These are phyloP conservation scores for Sarcodon sp. DNA, from an alignment of 768 basidiomycete genomes.

Conservation along the genomic window DNA sequence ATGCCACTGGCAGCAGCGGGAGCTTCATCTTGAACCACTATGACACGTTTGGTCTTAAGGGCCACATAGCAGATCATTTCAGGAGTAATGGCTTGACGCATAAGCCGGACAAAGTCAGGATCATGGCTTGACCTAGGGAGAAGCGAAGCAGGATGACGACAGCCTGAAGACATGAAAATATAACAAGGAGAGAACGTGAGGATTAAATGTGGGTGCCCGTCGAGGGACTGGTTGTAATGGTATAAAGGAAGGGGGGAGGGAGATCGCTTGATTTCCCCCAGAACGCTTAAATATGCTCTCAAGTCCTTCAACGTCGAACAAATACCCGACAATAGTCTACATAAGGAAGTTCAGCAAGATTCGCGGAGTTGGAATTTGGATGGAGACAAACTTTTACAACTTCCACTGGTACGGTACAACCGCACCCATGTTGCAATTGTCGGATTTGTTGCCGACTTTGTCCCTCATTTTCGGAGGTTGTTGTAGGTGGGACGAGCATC, in stretches of 20 bases:
- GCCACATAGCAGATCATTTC: conserved; percentile 87
- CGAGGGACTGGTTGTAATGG: background rate
- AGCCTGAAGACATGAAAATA: conserved; percentile 20
- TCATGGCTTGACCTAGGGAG: conserved; percentile 66
- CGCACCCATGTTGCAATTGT: background rate
- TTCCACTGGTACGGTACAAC: background rate
- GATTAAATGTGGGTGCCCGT: background rate
- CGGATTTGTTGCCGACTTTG: conserved; percentile 52
- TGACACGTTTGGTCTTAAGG: conserved; percentile 43
- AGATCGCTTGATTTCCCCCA: background rate
- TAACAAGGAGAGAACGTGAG: background rate
- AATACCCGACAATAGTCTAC: background rate
- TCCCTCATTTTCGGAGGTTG: conserved; percentile 83
- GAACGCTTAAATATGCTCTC: background rate
- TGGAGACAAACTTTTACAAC: background rate
- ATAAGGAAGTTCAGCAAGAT: background rate
- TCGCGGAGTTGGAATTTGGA: background rate
- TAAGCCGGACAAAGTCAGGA: conserved; percentile 66
- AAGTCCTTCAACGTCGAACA: background rate
- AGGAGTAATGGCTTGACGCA: conserved; percentile 63
- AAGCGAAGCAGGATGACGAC: conserved; percentile 71
- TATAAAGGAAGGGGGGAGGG: background rate
- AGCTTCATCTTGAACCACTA: conserved; percentile 61
- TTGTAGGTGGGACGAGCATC: conserved; percentile 42
- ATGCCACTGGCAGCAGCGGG: conserved; percentile 21